Conservation (phyloP, 1,139 yeast species). For the Kurtzmaniella quercitrusa region DNA sequence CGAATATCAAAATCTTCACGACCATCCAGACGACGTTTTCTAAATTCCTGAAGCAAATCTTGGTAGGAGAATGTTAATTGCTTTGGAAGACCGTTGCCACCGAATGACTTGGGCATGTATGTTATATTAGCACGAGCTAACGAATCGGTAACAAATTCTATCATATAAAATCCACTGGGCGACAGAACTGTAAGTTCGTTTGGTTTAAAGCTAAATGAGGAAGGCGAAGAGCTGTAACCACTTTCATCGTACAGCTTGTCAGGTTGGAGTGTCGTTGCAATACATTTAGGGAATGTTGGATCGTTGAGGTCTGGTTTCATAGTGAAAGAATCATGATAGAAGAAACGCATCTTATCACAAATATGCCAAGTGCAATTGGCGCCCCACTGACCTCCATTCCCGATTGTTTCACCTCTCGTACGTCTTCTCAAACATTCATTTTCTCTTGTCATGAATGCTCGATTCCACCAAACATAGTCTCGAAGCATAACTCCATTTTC, state of each 20-base stretch:
- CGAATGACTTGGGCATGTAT: constrained; percentile 50
- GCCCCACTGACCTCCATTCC: constrained; percentile 42
- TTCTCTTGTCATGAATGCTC: constrained; percentile 80
- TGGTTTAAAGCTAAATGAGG: constrained; percentile 24
- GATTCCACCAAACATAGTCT: constrained; percentile 75
- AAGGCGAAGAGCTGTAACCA: constrained; percentile 19
- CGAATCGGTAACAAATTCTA: constrained; percentile 64
- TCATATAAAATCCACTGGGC: constrained; percentile 63
- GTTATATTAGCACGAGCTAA: constrained; percentile 61
- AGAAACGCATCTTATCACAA: constrained; percentile 70
- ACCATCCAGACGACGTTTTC: constrained; percentile 16
- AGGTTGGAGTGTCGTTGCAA: constrained; percentile 20
- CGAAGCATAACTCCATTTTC: constrained; percentile 86
- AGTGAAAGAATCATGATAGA: constrained; percentile 76
- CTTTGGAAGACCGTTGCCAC: constrained; percentile 58
- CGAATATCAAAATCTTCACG: constrained; percentile 44
- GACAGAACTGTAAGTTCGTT: constrained; percentile 50
- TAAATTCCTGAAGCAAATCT: constrained; percentile 39
- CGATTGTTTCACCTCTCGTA: constrained; percentile 38
- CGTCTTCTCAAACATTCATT: constrained; percentile 46
- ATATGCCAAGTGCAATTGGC: constrained; percentile 81
- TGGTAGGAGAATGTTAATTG: constrained; percentile 48
- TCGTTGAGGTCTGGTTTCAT: constrained; percentile 57
- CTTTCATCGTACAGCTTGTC: constrained; percentile 16
- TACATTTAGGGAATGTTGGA: constrained; percentile 24